phyloP scores from a whole-genome alignment of 306 rosid genomes.

The Quercus gilva region DNA sequence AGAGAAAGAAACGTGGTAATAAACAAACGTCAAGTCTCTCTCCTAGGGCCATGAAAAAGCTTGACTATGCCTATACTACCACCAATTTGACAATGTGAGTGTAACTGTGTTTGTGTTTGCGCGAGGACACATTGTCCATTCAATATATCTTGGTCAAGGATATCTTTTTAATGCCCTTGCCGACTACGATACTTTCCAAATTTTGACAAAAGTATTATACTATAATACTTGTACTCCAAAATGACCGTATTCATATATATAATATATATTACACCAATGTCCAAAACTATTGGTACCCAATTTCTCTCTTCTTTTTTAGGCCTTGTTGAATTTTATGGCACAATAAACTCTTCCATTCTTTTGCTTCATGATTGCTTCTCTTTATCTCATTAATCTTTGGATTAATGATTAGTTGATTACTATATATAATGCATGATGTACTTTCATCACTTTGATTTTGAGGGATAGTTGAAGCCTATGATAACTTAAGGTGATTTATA shows the following conservation, averaged over 20 bases:
- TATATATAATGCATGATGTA: not conserved
- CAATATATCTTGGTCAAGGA: too few species aligned
- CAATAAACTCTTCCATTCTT: not conserved
- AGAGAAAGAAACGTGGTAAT: not conserved
- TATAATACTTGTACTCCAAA: not conserved
- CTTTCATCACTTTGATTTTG: not conserved
- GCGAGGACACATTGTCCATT: too few species aligned
- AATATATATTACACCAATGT: not conserved
- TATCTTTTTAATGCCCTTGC: slow-evolving; percentile 5
- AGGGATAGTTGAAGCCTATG: not conserved
- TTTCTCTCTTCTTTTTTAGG: too few species aligned
- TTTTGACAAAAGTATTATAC: not conserved
- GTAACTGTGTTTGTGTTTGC: not conserved
- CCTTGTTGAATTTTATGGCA: not conserved
- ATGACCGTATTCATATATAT: not conserved
- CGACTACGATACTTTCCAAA: slow-evolving; percentile 1
- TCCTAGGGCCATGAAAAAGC: not conserved
- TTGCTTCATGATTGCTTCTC: not conserved
- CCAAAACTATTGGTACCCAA: not conserved
- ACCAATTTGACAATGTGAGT: not conserved
- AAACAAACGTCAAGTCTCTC: not conserved
- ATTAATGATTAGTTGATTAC: not conserved
- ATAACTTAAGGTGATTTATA: not conserved
- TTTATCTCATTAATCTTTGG: not conserved
- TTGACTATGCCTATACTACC: not conserved